Percentiles rank a stretch among this genome's conserved stretches.
Evolutionary conservation across 441 rosid species (phyloP).

Genomic region (Croton laevigatus): DNA sequence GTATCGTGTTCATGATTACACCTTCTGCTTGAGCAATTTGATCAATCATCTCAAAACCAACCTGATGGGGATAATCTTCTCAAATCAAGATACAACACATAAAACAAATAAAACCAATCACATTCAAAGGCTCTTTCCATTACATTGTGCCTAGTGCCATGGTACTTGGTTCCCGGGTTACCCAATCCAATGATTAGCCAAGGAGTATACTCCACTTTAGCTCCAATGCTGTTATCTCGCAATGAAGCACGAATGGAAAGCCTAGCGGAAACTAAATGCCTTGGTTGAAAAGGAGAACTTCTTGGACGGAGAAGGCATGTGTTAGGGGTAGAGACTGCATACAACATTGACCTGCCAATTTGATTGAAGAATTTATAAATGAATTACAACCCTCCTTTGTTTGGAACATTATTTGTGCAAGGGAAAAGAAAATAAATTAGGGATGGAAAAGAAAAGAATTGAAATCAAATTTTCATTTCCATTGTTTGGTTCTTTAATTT

Average conservation of each 20-base stretch:
- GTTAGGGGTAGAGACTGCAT: slow-evolving; percentile 50
- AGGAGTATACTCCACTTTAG: slow-evolving; percentile 78
- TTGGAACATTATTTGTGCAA: too few species aligned
- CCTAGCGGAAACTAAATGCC: slow-evolving; percentile 28
- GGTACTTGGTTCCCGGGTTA: slow-evolving; percentile 92
- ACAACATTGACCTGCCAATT: slow-evolving; percentile 59
- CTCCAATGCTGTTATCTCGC: slow-evolving; percentile 32
- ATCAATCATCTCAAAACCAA: slow-evolving; percentile 95
- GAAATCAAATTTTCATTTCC: too few species aligned
- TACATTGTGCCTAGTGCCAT: slow-evolving; percentile 96
- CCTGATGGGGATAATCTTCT: slow-evolving; percentile 35
- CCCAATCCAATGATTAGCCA: slow-evolving; percentile 95
- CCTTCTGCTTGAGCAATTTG: slow-evolving; percentile 57
- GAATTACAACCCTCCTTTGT: too few species aligned
- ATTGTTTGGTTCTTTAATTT: too few species aligned
- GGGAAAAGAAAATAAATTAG: too few species aligned
- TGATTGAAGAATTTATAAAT: too few species aligned
- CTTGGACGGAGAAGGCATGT: slow-evolving; percentile 36
- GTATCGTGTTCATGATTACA: slow-evolving; percentile 72
- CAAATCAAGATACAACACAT: not conserved
- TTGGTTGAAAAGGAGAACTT: slow-evolving; percentile 31
- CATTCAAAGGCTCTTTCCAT: not conserved
- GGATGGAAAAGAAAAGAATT: too few species aligned
- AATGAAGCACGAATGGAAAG: slow-evolving; percentile 42
- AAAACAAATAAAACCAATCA: not conserved